Conservation (phyloP, 495 filamentous ascomycete genomes). For the Penicillium mononematosum region DNA sequence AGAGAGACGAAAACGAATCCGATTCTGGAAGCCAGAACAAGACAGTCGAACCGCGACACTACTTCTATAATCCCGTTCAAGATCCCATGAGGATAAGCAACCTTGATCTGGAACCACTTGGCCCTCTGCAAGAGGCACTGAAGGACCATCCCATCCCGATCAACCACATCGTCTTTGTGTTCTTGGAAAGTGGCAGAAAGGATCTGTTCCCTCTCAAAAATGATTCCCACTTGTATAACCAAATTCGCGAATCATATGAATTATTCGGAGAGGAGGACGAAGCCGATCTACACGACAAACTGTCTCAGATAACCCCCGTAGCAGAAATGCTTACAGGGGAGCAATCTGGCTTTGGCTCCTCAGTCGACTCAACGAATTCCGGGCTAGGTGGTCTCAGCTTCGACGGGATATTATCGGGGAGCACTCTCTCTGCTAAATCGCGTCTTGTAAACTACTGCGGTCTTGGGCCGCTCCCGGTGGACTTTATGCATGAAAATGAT, state of each 20-base stretch:
- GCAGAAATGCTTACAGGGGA: slow-evolving; percentile 38
- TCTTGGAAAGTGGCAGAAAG: slow-evolving; percentile 48
- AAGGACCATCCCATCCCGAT: slow-evolving; percentile 33
- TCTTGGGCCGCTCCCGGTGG: slow-evolving; percentile 45
- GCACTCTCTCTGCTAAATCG: slow-evolving; percentile 46
- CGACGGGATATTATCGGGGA: slow-evolving; percentile 41
- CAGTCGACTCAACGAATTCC: background rate
- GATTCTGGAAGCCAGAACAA: slow-evolving; percentile 3
- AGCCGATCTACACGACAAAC: slow-evolving; percentile 25
- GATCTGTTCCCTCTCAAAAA: slow-evolving; percentile 48
- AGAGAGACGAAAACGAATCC: background rate
- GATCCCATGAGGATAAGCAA: slow-evolving; percentile 48
- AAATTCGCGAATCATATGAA: slow-evolving; percentile 42
- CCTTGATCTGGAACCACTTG: slow-evolving; percentile 35
- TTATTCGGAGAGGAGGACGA: slow-evolving; percentile 30
- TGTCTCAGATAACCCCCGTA: slow-evolving; percentile 22
- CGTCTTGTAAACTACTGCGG: slow-evolving; percentile 47
- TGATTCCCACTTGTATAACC: slow-evolving; percentile 35
- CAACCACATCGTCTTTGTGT: slow-evolving; percentile 43
- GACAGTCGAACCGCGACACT: slow-evolving; percentile 10
- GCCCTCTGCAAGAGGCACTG: slow-evolving; percentile 30
- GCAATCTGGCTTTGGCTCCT: slow-evolving; percentile 26
- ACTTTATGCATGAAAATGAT: slow-evolving; percentile 44
- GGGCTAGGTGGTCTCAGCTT: slow-evolving; percentile 42
- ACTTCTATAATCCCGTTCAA: slow-evolving; percentile 38